Conservation (phyloP, 1,139 yeast species). For the Geotrichum cucujoidarum region DNA sequence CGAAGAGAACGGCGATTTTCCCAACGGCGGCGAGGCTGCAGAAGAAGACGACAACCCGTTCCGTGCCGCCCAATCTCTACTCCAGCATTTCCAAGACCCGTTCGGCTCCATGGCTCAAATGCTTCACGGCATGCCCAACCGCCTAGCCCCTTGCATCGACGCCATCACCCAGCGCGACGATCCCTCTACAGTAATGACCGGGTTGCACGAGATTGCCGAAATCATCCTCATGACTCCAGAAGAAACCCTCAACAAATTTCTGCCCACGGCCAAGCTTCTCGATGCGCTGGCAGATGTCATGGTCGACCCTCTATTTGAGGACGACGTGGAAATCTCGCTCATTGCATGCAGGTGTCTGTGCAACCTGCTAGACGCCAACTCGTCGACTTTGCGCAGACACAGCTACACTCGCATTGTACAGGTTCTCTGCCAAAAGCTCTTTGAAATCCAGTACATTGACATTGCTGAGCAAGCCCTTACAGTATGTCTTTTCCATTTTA, state of each 20-base stretch:
- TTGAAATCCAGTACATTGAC: conserved; percentile 80
- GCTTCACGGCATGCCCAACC: conserved; percentile 26
- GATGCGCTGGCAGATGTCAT: conserved; percentile 55
- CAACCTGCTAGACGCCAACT: conserved; percentile 73
- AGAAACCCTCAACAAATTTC: conserved; percentile 33
- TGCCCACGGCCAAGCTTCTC: conserved; percentile 60
- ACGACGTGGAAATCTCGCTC: conserved; percentile 71
- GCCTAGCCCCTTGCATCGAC: conserved; percentile 30
- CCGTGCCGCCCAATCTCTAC: conserved; percentile 28
- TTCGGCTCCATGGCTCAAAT: conserved; percentile 18
- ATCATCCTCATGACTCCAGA: conserved; percentile 38
- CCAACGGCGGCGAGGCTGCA: conserved; percentile 11
- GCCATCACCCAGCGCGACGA: conserved; percentile 39
- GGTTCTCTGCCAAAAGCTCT: conserved; percentile 58
- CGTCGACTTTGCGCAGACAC: conserved; percentile 59
- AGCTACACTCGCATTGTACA: conserved; percentile 65
- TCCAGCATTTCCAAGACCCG: conserved; percentile 15
- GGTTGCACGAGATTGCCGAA: conserved; percentile 39
- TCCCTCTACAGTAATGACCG: conserved; percentile 43
- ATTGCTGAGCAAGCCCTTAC: conserved; percentile 88
- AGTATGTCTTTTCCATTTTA: conserved; percentile 38
- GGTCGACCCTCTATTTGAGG: conserved; percentile 53
- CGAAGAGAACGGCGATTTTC: conserved; percentile 21
- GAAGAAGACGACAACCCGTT: conserved; percentile 15
- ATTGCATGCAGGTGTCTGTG: conserved; percentile 83